Percentiles rank a stretch among this genome's conserved stretches.
phyloP scores from a whole-genome alignment of 2,329 filamentous ascomycete species.

The Herpotrichia juniperi region DNA sequence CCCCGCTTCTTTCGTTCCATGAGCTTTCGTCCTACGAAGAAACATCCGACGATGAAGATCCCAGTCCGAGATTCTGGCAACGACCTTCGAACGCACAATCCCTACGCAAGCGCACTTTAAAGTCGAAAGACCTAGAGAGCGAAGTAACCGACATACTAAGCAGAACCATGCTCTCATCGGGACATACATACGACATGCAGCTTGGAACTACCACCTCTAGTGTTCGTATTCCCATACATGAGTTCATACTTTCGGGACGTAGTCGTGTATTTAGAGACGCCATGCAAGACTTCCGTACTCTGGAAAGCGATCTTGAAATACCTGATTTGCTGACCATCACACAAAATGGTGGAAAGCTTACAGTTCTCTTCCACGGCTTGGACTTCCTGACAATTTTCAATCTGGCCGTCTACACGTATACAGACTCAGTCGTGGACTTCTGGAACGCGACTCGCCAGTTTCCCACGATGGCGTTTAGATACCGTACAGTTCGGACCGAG shows the following conservation, averaged over 20 bases:
- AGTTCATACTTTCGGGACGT: conserved; percentile 77
- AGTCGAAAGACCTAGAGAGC: conserved; percentile 68
- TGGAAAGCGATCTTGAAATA: conserved; percentile 61
- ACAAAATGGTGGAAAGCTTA: conserved; percentile 56
- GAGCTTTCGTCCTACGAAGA: conserved; percentile 58
- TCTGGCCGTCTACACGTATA: conserved; percentile 79
- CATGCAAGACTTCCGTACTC: conserved; percentile 64
- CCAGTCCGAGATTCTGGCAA: conserved; percentile 57
- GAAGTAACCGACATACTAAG: conserved; percentile 61
- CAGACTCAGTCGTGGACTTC: conserved; percentile 78
- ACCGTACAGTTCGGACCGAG: conserved; percentile 80
- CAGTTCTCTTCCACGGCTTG: conserved; percentile 71
- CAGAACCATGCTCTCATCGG: conserved; percentile 41
- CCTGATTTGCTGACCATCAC: conserved; percentile 67
- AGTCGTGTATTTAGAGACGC: conserved; percentile 68
- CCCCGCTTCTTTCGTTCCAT: conserved; percentile 70
- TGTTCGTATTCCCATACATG: conserved; percentile 78
- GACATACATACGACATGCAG: conserved; percentile 51
- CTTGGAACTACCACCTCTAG: conserved; percentile 67
- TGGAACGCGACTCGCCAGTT: conserved; percentile 80
- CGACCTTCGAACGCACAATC: conserved; percentile 54
- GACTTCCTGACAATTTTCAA: conserved; percentile 83
- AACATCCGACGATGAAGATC: conserved; percentile 52
- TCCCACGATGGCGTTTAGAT: conserved; percentile 70
- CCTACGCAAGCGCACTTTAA: conserved; percentile 64